Evolutionary conservation across 2,329 filamentous ascomycete species (phyloP).

Genomic region (Colletotrichum eremochloae): DNA sequence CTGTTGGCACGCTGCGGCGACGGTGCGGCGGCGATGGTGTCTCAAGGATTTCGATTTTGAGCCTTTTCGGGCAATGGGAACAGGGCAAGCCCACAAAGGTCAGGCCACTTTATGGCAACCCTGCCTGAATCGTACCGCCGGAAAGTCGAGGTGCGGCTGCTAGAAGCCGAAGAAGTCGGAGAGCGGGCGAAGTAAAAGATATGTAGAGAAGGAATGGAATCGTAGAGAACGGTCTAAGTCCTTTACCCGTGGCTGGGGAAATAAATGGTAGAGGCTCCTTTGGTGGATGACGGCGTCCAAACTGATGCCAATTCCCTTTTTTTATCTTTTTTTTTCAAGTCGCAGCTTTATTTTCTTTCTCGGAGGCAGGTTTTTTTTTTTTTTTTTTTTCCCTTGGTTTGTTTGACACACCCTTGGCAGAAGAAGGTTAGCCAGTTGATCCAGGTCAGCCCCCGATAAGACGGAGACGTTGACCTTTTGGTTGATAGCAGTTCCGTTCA

Average conservation of each 20-base stretch:
- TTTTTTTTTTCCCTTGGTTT: neutral
- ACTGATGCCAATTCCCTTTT: neutral
- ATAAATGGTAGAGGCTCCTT: neutral
- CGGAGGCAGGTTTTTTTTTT: neutral
- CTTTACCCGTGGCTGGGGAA: neutral
- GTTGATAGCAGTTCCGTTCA: conserved; percentile 13
- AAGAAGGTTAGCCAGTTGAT: neutral
- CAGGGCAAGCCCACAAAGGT: conserved; percentile 38
- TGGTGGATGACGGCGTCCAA: neutral
- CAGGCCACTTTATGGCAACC: conserved; percentile 38
- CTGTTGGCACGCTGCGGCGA: conserved; percentile 15
- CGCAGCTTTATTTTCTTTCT: neutral
- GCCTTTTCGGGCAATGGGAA: conserved; percentile 20
- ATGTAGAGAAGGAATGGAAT: neutral
- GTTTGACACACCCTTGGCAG: conserved; percentile 5
- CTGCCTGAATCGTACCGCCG: conserved; percentile 23
- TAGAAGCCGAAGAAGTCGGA: neutral
- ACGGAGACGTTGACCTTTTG: neutral
- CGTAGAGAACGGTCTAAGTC: neutral
- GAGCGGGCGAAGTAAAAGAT: neutral
- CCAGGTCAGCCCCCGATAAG: conserved; percentile 1
- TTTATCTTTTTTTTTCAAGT: neutral
- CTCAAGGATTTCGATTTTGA: conserved; percentile 30
- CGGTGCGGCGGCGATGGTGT: conserved; percentile 11
- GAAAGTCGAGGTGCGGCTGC: neutral